Evolutionary conservation across 225 moss, liverwort and hornwort species (phyloP).

Genomic region (Climacium dendroides): DNA sequence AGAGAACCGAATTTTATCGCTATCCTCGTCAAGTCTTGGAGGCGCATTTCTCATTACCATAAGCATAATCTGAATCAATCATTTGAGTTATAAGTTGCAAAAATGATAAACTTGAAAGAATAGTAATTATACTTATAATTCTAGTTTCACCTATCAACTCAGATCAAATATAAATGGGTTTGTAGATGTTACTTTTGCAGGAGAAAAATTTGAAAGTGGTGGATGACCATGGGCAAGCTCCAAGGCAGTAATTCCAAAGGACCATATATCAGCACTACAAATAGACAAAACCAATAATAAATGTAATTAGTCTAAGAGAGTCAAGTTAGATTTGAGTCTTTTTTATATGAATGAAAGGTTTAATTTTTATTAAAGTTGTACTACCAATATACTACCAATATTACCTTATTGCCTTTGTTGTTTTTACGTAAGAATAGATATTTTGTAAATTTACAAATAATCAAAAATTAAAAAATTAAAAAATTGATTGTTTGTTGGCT

Average conservation of each 20-base stretch:
- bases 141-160: neutral
- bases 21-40: neutral
- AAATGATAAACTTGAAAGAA: neutral
- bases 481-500: neutral
- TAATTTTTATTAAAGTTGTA: neutral
- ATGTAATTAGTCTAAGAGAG: fast-evolving
- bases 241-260: neutral
- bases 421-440: neutral
- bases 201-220: neutral
- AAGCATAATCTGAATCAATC: neutral
- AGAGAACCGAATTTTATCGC: neutral
- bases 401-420: neutral
- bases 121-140: neutral
- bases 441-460: neutral
- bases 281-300: neutral
- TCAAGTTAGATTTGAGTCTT: neutral
- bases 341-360: neutral
- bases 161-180: neutral
- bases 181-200: neutral
- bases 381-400: neutral
- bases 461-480: neutral
- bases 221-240: neutral
- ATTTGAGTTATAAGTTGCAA: neutral
- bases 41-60: neutral
- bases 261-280: neutral